phyloP scores from a whole-genome alignment of 257 asterid species.

The Fraxinus americana region DNA sequence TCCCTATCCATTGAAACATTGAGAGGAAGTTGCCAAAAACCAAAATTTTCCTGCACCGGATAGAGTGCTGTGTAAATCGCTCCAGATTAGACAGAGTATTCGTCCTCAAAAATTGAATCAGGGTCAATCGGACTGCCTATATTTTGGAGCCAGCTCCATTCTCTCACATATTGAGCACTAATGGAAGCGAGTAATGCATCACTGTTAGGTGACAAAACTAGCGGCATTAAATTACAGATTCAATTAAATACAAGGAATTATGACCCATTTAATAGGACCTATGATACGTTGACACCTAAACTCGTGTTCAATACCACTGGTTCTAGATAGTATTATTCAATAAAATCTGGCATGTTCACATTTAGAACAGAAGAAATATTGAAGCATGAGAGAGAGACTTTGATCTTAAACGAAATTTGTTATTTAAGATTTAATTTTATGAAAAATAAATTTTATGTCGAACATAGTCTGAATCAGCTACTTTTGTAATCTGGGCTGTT shows the following conservation, averaged over 20 bases:
- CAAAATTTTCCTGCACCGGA: background rate
- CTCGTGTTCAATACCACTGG: no score
- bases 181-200: background rate
- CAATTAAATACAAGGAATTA: no score
- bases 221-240: no score
- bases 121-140: background rate
- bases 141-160: background rate
- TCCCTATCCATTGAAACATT: background rate
- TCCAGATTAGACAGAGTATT: background rate
- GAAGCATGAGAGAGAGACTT: no score
- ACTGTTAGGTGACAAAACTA: no score
- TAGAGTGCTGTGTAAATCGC: background rate
- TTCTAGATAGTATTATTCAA: no score
- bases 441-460: background rate
- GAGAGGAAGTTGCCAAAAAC: background rate
- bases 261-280: no score
- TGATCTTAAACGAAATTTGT: background rate
- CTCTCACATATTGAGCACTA: background rate
- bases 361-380: background rate
- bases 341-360: no score
- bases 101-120: no score
- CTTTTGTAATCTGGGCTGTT: conserved; percentile 27
- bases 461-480: background rate
- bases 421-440: background rate
- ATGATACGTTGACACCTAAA: no score